Evolutionary conservation across 768 basidiomycete genomes (phyloP).

Genomic region (Boletus rubescentipes): DNA sequence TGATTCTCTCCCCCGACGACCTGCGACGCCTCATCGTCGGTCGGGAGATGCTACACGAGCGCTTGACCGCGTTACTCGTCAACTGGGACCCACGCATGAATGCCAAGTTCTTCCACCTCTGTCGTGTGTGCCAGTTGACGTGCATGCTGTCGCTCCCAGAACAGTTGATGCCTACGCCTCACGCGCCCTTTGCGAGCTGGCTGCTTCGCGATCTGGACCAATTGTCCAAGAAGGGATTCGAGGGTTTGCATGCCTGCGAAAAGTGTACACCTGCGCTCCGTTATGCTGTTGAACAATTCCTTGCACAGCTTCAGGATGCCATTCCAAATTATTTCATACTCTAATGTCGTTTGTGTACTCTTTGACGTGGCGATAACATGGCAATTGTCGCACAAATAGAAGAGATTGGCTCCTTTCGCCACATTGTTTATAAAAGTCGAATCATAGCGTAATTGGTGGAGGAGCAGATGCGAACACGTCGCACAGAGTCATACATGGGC

Average conservation of each 20-base stretch:
- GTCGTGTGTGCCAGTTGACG: not conserved
- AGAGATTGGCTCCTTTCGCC: not conserved
- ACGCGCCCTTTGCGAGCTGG: constrained; percentile 19
- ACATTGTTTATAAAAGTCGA: too few relatives aligned
- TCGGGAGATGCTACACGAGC: constrained; percentile 30
- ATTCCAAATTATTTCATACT: constrained; percentile 19
- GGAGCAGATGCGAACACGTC: too few relatives aligned
- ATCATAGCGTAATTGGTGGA: too few relatives aligned
- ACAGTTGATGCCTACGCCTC: constrained; percentile 5
- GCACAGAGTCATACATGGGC: too few relatives aligned
- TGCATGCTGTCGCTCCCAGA: constrained; percentile 7
- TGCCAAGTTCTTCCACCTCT: not conserved
- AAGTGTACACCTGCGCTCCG: not conserved
- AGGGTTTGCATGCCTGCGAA: not conserved
- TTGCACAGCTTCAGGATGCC: constrained; percentile 2
- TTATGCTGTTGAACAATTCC: not conserved
- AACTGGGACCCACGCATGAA: constrained; percentile 5
- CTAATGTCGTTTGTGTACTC: not conserved
- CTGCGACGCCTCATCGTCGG: constrained; percentile 34
- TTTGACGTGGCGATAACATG: too few relatives aligned
- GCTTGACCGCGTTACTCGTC: constrained; percentile 16
- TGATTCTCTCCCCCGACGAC: constrained; percentile 28
- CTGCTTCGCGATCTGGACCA: constrained; percentile 22
- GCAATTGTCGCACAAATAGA: too few relatives aligned
- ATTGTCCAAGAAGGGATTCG: not conserved